Base-by-base conservation (phyloP, 225 moss, liverwort and hornwort genomes). In the Pseudisothecium myosuroides region DNA sequence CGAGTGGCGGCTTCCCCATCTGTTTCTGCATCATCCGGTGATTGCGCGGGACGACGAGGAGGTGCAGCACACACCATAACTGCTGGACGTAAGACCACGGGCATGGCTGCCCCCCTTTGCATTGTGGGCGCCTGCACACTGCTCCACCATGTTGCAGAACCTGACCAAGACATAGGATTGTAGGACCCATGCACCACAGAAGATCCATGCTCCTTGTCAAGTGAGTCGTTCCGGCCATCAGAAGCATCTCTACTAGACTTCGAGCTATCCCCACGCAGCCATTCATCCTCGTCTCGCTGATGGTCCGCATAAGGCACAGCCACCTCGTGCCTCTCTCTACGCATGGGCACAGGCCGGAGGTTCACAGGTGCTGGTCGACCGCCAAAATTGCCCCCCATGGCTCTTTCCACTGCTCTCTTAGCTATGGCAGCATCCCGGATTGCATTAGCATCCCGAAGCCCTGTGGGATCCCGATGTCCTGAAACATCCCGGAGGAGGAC, bases 1-100 rank as follows among this genome's bases (percentile, higher is more conserved):
- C 94, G 97, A 63, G 97, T 95, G 29, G 98, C 98, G 31, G 96
- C 98, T 94, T 98, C 94, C 64, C 94, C 94, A 58, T 94, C 93
- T 20, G 89, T 93, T 78, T 94, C 94, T 9, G 93, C 89, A 87
- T 94, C 93, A 68, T 94, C 92, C 6, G 94, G 90, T 26, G 83
- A 50, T 7, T 34, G 17, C 45, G 85, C 91, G 67, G 85, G 77
- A 63, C 90, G 94, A 85, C 92, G 94, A 34, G 90, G 93, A 14
- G 93, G 93, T 18, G 94, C 80, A n/a, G 94, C 92, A 16, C 94
- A 92, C 61, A 84, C 94, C 92, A 91, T 82, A 56, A 94, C 94
- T 71, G 93, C 93, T 43, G 94, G 94, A 66, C 94, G 94, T 45
- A 94, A 87, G 83, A 93, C 91, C 54, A 94, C 94, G 7, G 94